phyloP scores from a whole-genome alignment of 116 monocot genomes.

The Papilionanthe hybrid region DNA sequence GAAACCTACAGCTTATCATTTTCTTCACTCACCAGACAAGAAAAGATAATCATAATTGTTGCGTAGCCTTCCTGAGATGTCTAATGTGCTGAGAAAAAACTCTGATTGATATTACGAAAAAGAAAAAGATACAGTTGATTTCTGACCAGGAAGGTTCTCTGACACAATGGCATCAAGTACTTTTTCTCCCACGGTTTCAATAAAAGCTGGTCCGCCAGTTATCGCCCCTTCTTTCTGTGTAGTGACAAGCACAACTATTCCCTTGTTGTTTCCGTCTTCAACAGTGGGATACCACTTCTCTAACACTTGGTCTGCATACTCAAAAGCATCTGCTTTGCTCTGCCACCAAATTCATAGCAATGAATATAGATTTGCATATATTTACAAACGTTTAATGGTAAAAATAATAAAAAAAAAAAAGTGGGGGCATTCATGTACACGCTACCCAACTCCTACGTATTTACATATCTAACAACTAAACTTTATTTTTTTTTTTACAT shows the following conservation, averaged over 20 bases:
- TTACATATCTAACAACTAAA: too few species aligned
- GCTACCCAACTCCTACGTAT: too few species aligned
- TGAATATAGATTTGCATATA: neutral
- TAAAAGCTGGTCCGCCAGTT: slow-evolving; percentile 85
- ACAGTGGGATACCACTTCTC: slow-evolving; percentile 98
- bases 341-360: slow-evolving; percentile 20
- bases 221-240: slow-evolving; percentile 97
- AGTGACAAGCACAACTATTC: slow-evolving; percentile 83
- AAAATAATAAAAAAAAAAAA: too few species aligned
- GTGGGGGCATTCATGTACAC: too few species aligned
- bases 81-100: neutral
- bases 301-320: slow-evolving; percentile 91
- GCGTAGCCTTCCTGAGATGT: neutral
- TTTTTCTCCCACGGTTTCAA: slow-evolving; percentile 80
- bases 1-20: neutral
- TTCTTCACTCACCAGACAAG: neutral
- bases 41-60: neutral
- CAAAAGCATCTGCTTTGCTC: slow-evolving; percentile 97
- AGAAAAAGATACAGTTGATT: neutral
- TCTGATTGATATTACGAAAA: too few species aligned
- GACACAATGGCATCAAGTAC: slow-evolving; percentile 80
- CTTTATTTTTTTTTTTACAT: too few species aligned
- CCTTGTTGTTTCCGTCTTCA: slow-evolving; percentile 92
- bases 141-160: slow-evolving; percentile 89
- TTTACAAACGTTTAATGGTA: neutral